Conservation (phyloP, 2,329 filamentous ascomycete species). For the Pseudocercospora fijiensis region DNA sequence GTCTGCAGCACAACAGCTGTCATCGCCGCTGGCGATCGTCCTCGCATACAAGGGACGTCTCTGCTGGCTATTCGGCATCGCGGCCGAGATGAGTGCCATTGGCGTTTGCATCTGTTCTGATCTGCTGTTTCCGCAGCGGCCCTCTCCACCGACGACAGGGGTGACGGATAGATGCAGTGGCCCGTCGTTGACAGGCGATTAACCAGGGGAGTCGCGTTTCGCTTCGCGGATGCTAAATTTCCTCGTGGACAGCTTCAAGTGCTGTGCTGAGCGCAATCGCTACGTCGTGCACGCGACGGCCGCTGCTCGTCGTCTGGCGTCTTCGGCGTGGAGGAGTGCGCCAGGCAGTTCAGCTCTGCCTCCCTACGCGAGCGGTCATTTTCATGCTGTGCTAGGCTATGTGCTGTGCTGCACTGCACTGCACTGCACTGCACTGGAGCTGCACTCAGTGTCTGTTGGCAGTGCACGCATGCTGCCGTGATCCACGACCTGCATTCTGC, state of each 20-base stretch:
- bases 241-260: not conserved
- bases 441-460: slow-evolving; percentile 17
- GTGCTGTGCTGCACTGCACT: slow-evolving; percentile 16
- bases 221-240: slow-evolving; percentile 12
- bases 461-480: slow-evolving; percentile 26
- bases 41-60: not conserved
- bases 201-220: slow-evolving; percentile 20
- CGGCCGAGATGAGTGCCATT: slow-evolving; percentile 2
- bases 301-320: not conserved
- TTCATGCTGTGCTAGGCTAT: slow-evolving; percentile 23
- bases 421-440: slow-evolving; percentile 4
- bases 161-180: slow-evolving; percentile 20
- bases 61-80: slow-evolving; percentile 1
- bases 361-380: slow-evolving; percentile 23
- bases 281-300: not conserved
- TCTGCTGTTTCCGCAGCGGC: slow-evolving; percentile 9
- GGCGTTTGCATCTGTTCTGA: slow-evolving; percentile 16
- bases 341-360: not conserved
- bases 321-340: not conserved
- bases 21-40: not conserved
- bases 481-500: slow-evolving; percentile 19
- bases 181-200: slow-evolving; percentile 23
- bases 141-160: slow-evolving; percentile 12
- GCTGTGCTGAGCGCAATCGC: not conserved
- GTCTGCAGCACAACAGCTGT: not conserved